These are phyloP conservation scores for Chenopodium album DNA, from an alignment of 148 eudicot species.

Conservation along the genomic window DNA sequence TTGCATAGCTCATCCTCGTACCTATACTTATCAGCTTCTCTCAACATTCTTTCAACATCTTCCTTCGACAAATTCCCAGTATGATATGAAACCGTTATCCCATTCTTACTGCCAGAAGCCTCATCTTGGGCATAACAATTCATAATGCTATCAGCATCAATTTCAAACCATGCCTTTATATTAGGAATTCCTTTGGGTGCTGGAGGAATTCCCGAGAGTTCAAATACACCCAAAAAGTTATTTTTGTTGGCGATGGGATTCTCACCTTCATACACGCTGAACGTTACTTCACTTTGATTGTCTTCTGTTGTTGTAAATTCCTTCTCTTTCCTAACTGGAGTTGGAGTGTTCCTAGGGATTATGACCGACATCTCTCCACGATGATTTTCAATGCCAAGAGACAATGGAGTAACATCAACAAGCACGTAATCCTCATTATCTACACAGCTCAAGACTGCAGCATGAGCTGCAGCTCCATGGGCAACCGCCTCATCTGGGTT, in stretches of 20 bases:
- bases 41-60: background rate
- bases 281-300: background rate
- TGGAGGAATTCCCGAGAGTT: background rate
- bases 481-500: slow-evolving; percentile 2
- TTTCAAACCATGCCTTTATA: background rate
- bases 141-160: background rate
- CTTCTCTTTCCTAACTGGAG: background rate
- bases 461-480: slow-evolving; percentile 9
- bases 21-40: background rate
- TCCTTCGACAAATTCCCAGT: background rate
- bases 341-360: background rate
- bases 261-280: slow-evolving; percentile 5
- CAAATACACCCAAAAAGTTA: background rate
- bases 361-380: background rate
- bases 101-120: background rate
- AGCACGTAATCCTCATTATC: background rate
- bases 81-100: background rate
- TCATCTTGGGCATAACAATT: background rate
- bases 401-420: background rate
- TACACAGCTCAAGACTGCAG: slow-evolving; percentile 4
- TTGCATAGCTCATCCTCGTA: background rate
- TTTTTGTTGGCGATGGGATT: background rate
- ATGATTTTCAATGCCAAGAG: background rate
- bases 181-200: background rate
- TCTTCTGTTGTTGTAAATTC: background rate